phyloP scores from a whole-genome alignment of 495 filamentous ascomycete species.

The Xylaria curta region DNA sequence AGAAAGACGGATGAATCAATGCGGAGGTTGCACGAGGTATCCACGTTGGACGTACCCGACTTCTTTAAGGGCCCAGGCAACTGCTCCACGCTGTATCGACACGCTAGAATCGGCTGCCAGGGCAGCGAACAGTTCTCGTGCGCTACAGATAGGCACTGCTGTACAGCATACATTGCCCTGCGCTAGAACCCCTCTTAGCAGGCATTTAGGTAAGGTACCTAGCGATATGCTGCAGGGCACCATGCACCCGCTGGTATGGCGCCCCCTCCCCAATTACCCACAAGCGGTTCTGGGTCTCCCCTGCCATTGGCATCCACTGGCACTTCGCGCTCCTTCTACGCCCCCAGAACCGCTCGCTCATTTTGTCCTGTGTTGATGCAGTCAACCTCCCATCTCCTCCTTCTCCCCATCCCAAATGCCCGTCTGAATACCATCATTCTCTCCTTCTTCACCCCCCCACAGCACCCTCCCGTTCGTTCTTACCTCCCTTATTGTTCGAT shows the following conservation, averaged over 20 bases:
- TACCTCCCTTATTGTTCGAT: conserved; percentile 38
- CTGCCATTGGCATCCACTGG: conserved; percentile 23
- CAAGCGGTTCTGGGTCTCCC: conserved; percentile 21
- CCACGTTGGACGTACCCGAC: neutral
- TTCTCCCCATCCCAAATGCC: conserved; percentile 44
- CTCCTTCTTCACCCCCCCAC: conserved; percentile 43
- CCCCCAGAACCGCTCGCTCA: conserved; percentile 24
- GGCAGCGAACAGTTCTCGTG: neutral
- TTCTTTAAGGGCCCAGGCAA: conserved; percentile 1
- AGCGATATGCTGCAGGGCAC: conserved; percentile 20
- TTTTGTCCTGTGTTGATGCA: conserved; percentile 28
- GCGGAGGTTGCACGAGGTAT: conserved; percentile 11
- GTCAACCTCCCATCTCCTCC: conserved; percentile 44
- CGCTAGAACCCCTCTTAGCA: neutral
- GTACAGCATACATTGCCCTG: conserved; percentile 4
- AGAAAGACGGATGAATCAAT: conserved; percentile 16
- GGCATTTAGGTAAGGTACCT: neutral
- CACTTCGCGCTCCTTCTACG: conserved; percentile 30
- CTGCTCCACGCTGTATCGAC: conserved; percentile 10
- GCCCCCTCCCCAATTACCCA: conserved; percentile 25
- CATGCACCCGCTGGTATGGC: conserved; percentile 27
- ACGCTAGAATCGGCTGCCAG: neutral
- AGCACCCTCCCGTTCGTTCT: conserved; percentile 41
- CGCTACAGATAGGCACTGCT: neutral
- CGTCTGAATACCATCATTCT: conserved; percentile 51